Conservation (phyloP, 208 protist genomes). For the Histomonas meleagridis region DNA sequence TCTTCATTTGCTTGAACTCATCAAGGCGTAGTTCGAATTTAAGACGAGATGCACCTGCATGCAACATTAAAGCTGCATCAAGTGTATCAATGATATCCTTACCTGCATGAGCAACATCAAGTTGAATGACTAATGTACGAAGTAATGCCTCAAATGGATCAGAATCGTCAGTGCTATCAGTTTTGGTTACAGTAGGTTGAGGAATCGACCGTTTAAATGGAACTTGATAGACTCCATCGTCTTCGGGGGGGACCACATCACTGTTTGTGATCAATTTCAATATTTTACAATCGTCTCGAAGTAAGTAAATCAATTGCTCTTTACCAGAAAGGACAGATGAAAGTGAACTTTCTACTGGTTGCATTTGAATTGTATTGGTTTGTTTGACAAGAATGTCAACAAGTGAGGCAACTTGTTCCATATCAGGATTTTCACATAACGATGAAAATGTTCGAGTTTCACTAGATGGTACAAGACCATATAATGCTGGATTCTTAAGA, state of each 20-base stretch:
- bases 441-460: not conserved
- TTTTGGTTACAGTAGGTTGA: not conserved
- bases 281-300: not conserved
- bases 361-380: not conserved
- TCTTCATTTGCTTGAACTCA: conserved; percentile 7
- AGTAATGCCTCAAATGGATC: conserved; percentile 11
- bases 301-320: not conserved
- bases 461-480: not conserved
- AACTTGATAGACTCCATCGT: not conserved
- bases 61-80: not conserved
- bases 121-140: not conserved
- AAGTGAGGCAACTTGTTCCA: not conserved
- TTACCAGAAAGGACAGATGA: not conserved
- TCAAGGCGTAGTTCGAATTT: not conserved
- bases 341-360: not conserved
- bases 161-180: not conserved
- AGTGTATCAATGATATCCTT: not conserved
- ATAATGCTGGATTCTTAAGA: not conserved
- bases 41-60: not conserved
- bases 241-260: not conserved
- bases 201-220: not conserved
- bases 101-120: not conserved
- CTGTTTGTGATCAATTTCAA: not conserved
- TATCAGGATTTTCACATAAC: not conserved
- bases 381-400: not conserved